Base-by-base conservation (phyloP, 768 basidiomycete genomes). In the Boletus bicolor region DNA sequence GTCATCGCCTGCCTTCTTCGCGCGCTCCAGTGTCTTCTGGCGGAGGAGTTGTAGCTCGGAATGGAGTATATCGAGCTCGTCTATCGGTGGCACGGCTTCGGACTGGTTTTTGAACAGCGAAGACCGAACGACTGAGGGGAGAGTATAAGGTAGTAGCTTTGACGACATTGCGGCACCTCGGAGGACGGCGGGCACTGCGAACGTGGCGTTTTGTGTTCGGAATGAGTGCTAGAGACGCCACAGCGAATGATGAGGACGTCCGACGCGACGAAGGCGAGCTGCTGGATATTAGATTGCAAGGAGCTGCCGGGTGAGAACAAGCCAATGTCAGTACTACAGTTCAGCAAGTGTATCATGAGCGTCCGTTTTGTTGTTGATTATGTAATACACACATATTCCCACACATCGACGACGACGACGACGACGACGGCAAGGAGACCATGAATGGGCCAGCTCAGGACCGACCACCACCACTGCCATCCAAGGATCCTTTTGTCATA, bases 1-100 rank as follows among this genome's bases (percentile, higher is more conserved):
- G 76, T 92, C 90, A 65, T 87, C 83, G 34, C 80, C 81, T 0
- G 89, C 91, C 75, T 89, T 91, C 76, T 80, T 84, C 39, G 78
- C 82, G 61, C 87, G 79, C 58, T 85, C 85, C 45, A 83, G 63
- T 7, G 82, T 79, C 65, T 74, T 76, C 61, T 80, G 75, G 63
- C 77, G 81, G 50, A 86, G 71, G 46, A 73, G 57, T 56, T 69
- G 74, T 45, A 93, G 81, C 68, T 91, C 88, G 43, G 75, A 64
- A 39, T 86, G 81, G 21, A 91, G 77, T 21, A 69, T 61, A 55
- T 88, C 83, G 48, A 92, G 82, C 39, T 92, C 91, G 50, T 88
- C 85, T 17, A 82, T 81, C 21, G 85, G 77, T 8, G 91, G 91
- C 15, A 93, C 78, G 12, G 77, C 55, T 54, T 90, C 86, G 54